phyloP scores from a whole-genome alignment of 2,329 filamentous ascomycete genomes.

The Septoria linicola region DNA sequence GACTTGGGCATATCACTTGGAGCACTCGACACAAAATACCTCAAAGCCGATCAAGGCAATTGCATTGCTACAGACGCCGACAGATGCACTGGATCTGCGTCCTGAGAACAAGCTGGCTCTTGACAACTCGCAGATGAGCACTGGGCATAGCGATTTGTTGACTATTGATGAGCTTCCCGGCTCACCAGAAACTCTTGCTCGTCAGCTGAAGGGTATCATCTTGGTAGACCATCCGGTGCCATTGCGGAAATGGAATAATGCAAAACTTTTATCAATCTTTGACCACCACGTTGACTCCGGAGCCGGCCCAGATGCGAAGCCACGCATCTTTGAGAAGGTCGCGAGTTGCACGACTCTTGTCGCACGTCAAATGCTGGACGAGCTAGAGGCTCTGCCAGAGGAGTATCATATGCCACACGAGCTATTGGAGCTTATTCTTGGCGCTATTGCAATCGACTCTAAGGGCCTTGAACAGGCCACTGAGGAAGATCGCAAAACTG shows the following conservation, averaged over 20 bases:
- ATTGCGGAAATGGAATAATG: slow-evolving; percentile 46
- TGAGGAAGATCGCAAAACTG: slow-evolving; percentile 41
- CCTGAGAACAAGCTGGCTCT: slow-evolving; percentile 51
- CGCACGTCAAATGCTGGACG: slow-evolving; percentile 49
- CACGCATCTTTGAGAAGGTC: slow-evolving; percentile 47
- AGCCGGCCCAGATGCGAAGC: slow-evolving; percentile 43
- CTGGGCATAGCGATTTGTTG: slow-evolving; percentile 48
- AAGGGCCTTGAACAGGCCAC: slow-evolving; percentile 43
- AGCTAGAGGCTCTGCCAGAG: slow-evolving; percentile 44
- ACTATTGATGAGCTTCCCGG: slow-evolving; percentile 51
- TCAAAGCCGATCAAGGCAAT: slow-evolving; percentile 48
- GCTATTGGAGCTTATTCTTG: slow-evolving; percentile 49
- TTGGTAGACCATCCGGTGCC: slow-evolving; percentile 48
- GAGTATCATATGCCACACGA: slow-evolving; percentile 52
- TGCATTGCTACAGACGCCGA: slow-evolving; percentile 48
- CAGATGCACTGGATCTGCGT: slow-evolving; percentile 48
- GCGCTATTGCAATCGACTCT: slow-evolving; percentile 50
- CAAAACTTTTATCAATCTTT: slow-evolving; percentile 48
- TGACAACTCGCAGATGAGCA: slow-evolving; percentile 48
- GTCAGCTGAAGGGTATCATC: slow-evolving; percentile 47
- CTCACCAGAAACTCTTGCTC: slow-evolving; percentile 46
- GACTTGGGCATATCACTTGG: slow-evolving; percentile 51
- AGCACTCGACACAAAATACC: slow-evolving; percentile 46
- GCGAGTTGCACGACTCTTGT: slow-evolving; percentile 50
- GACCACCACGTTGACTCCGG: slow-evolving; percentile 50